phyloP scores from a whole-genome alignment of 345 rosid genomes.

The Salix udensis region DNA sequence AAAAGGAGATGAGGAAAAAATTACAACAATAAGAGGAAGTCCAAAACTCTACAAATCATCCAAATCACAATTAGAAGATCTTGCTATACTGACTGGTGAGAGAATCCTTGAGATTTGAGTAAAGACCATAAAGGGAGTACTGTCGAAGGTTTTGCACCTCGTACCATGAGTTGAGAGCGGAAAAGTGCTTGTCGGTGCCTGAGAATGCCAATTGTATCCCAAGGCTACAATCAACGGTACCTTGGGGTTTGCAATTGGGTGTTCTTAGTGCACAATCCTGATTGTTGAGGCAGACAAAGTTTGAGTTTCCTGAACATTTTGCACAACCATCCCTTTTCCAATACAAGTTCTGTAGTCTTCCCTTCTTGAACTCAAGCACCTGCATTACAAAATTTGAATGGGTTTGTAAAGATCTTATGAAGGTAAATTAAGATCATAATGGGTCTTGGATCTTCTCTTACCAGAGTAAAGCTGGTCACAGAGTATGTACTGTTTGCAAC shows the following conservation, averaged over 20 bases:
- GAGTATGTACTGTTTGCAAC: slow-evolving; percentile 60
- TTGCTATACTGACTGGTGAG: slow-evolving; percentile 62
- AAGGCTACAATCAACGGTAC: slow-evolving; percentile 80
- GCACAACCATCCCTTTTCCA: slow-evolving; percentile 97
- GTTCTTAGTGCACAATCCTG: slow-evolving; percentile 80
- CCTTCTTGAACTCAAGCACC: slow-evolving; percentile 92
- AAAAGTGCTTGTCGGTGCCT: slow-evolving; percentile 89
- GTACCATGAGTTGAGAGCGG: slow-evolving; percentile 89
- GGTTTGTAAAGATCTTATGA: background rate
- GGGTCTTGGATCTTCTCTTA: slow-evolving; percentile 26
- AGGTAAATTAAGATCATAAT: background rate
- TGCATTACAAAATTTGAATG: slow-evolving; percentile 20
- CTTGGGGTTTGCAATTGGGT: slow-evolving; percentile 57
- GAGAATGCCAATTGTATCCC: slow-evolving; percentile 96
- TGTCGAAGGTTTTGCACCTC: slow-evolving; percentile 88
- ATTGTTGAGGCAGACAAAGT: slow-evolving; percentile 72
- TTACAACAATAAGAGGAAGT: slow-evolving; percentile 6
- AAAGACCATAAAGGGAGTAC: slow-evolving; percentile 86
- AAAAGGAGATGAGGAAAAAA: background rate
- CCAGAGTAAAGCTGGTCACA: slow-evolving; percentile 83
- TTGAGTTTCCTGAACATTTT: slow-evolving; percentile 54
- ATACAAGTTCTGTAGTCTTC: slow-evolving; percentile 84
- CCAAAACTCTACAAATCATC: slow-evolving; percentile 2
- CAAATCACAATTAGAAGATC: slow-evolving; percentile 37
- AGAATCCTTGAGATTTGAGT: slow-evolving; percentile 72